Percentiles rank a stretch among this genome's conserved stretches.
Evolutionary conservation across 192 early-diverging fungal species (phyloP).

Genomic region (Mortierella antarctica): DNA sequence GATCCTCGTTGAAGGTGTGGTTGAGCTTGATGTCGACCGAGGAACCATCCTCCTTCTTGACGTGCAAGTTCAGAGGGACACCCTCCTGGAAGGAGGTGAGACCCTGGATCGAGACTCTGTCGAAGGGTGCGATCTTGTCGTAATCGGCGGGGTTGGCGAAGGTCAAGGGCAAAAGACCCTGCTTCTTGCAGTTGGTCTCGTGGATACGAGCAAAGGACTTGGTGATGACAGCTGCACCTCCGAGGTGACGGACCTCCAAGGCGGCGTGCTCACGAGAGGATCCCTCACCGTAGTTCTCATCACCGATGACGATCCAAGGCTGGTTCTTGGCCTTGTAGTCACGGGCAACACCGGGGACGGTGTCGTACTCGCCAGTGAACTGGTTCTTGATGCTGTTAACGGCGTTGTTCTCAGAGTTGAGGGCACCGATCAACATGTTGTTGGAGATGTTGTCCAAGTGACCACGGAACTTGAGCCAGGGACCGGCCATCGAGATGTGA

Average conservation of each 20-base stretch:
- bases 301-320: conserved; percentile 96
- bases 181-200: conserved; percentile 99
- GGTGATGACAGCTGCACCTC: conserved; percentile 93
- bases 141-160: conserved; percentile 96
- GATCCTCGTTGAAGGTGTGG: conserved; percentile 99
- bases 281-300: conserved; percentile 99
- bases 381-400: conserved; percentile 82
- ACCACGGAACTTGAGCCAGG: conserved; percentile 95
- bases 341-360: conserved; percentile 94
- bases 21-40: conserved; percentile 85
- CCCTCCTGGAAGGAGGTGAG: conserved; percentile 85
- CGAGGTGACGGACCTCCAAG: conserved; percentile 95
- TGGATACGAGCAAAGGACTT: conserved; percentile 99
- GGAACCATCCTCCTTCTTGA: conserved; percentile 85
- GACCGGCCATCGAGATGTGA: conserved; percentile 95
- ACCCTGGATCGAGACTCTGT: conserved; percentile 91
- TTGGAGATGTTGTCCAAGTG: conserved; percentile 99
- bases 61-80: conserved; percentile 84
- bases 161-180: conserved; percentile 96
- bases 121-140: conserved; percentile 86
- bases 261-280: conserved; percentile 99
- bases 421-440: conserved; percentile 99
- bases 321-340: conserved; percentile 89
- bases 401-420: conserved; percentile 86
- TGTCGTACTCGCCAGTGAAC: conserved; percentile 81